Percentiles rank a stretch among this genome's conserved stretches.
Conservation (phyloP, 139 green algal genomes). For the Asterochloris sp. region DNA sequence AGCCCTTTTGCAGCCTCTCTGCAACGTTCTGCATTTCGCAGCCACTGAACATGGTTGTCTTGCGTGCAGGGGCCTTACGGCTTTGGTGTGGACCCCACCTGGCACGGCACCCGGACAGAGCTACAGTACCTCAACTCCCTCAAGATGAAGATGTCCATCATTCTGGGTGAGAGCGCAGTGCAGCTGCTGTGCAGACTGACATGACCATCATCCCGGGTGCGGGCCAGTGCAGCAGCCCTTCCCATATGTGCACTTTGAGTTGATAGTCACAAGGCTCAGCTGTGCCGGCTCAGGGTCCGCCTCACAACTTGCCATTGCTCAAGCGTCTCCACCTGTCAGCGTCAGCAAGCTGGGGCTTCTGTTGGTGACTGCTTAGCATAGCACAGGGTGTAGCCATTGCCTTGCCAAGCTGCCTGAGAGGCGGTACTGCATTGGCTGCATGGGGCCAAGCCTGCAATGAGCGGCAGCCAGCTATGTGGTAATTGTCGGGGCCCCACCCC, state of each 20-base stretch:
- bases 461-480: background rate
- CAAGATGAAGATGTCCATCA: conserved; percentile 99
- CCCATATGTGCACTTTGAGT: background rate
- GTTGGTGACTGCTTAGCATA: too few relatives aligned
- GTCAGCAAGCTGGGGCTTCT: too few relatives aligned
- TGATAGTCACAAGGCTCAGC: background rate
- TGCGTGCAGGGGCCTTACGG: conserved; percentile 51
- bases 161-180: conserved; percentile 63
- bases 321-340: too few relatives aligned
- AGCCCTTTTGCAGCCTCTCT: too few relatives aligned
- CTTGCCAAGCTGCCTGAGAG: too few relatives aligned
- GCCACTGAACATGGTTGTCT: background rate
- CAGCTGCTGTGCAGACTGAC: conserved; percentile 86
- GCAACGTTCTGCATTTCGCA: too few relatives aligned
- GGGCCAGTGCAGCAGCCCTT: background rate
- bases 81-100: conserved; percentile 94
- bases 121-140: conserved; percentile 94
- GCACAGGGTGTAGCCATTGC: too few relatives aligned
- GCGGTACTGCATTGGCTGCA: background rate
- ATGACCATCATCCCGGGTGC: conserved; percentile 80
- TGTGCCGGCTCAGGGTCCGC: background rate
- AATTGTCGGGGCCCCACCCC: background rate
- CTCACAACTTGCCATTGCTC: too few relatives aligned
- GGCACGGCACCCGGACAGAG: conserved; percentile 95
- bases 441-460: background rate